These are phyloP conservation scores for Colletotrichum tamarilloi DNA, from an alignment of 2,329 filamentous ascomycete genomes.

Conservation along the genomic window DNA sequence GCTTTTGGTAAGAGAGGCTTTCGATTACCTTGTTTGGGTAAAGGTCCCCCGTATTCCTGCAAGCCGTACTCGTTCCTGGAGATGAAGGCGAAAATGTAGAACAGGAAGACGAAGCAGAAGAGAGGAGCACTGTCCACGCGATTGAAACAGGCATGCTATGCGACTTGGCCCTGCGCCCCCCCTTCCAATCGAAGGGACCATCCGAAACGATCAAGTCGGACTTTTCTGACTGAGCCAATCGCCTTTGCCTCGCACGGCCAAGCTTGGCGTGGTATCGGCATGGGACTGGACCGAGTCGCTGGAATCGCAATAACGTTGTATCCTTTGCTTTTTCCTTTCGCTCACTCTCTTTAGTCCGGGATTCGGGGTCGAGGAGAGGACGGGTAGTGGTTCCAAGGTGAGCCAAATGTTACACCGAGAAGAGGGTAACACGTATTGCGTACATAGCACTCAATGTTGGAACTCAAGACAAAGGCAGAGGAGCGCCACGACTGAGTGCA, in stretches of 20 bases:
- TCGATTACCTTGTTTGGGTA: neutral
- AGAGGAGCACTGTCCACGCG: constrained; percentile 22
- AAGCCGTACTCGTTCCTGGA: neutral
- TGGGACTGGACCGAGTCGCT: neutral
- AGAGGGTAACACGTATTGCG: too few relatives aligned
- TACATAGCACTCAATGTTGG: neutral
- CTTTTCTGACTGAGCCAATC: neutral
- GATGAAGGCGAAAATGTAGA: neutral
- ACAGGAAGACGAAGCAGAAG: neutral
- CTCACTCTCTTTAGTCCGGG: neutral
- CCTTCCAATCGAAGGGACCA: constrained; percentile 17
- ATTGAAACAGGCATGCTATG: constrained; percentile 30
- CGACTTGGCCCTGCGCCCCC: neutral
- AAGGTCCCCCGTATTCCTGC: neutral
- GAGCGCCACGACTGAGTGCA: neutral
- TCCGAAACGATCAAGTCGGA: constrained; percentile 7
- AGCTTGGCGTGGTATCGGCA: neutral
- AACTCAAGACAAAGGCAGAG: neutral
- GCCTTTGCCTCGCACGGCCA: neutral
- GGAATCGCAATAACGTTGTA: neutral
- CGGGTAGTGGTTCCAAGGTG: neutral
- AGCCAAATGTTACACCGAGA: neutral
- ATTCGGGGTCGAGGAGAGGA: neutral
- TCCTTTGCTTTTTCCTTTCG: neutral
- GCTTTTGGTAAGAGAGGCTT: neutral